phyloP scores from a whole-genome alignment of 2,329 filamentous ascomycete species.

The Paramyrothecium sp. region DNA sequence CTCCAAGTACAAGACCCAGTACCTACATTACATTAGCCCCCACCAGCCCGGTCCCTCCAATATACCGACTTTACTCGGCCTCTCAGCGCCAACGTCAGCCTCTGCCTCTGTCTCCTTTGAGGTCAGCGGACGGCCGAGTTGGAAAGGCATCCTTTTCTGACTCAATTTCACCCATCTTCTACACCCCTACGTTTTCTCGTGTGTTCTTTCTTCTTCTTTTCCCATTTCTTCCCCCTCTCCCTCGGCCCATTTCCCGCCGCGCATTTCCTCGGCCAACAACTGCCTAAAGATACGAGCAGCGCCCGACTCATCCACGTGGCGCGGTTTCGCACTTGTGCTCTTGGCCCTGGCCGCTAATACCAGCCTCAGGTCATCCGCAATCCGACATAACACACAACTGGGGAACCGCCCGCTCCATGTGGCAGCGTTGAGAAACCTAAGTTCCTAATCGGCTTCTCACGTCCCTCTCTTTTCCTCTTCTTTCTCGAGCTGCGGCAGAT shows the following conservation, averaged over 20 bases:
- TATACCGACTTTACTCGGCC: background rate
- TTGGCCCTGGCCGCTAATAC: background rate
- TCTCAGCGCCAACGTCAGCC: background rate
- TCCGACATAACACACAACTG: background rate
- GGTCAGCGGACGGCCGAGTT: background rate
- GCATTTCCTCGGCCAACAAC: background rate
- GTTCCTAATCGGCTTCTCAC: background rate
- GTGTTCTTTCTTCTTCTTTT: background rate
- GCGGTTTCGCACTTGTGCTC: background rate
- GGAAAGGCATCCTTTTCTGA: background rate
- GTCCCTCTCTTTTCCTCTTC: background rate
- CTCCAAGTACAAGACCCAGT: background rate
- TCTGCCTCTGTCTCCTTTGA: background rate
- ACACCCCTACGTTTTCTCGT: background rate
- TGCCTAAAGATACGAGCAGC: background rate
- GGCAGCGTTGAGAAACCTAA: background rate
- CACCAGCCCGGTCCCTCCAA: background rate
- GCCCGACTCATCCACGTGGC: slow-evolving; percentile 1
- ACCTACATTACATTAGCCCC: background rate
- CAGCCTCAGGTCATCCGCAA: background rate
- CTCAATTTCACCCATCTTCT: background rate
- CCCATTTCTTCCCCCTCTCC: background rate
- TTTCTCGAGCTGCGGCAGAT: background rate
- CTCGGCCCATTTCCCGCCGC: background rate
- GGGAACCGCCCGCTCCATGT: background rate